phyloP scores from a whole-genome alignment of 140 eudicot genomes.

The Flaveria floridana region DNA sequence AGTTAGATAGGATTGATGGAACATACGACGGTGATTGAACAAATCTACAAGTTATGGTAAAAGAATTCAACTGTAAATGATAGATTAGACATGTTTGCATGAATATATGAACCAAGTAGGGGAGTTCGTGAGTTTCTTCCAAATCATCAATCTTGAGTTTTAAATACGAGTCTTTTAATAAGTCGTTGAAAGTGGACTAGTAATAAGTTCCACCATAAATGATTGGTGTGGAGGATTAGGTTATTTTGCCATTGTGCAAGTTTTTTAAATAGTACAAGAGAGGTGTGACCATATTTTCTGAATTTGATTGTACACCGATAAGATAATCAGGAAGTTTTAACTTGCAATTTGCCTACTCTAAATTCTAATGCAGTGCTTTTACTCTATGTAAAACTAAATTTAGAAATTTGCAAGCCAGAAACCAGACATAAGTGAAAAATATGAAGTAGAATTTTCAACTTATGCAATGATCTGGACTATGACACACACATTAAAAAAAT shows the following conservation, averaged over 20 bases:
- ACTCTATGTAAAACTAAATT: background rate
- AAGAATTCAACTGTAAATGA: background rate
- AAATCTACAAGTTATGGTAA: background rate
- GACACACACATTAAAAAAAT: background rate
- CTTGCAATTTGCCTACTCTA: background rate
- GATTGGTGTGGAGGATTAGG: background rate
- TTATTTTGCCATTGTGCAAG: background rate
- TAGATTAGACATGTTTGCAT: background rate
- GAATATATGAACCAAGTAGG: background rate
- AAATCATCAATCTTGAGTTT: background rate
- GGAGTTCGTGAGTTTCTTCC: background rate
- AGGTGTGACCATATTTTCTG: background rate
- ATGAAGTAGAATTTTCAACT: background rate
- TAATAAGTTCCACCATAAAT: too few relatives aligned
- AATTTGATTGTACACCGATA: background rate
- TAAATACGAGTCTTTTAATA: background rate
- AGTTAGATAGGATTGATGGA: slow-evolving; percentile 16
- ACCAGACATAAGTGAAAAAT: background rate
- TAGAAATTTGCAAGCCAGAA: background rate
- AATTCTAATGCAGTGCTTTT: background rate
- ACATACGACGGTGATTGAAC: background rate
- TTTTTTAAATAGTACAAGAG: background rate
- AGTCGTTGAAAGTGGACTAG: background rate
- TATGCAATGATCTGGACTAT: slow-evolving; percentile 14
- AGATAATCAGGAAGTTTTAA: background rate